Percentiles rank a stretch among this genome's conserved stretches.
Evolutionary conservation across 1,284 basidiomycete genomes (phyloP).

Genomic region (Tetrapyrgos nigripes): DNA sequence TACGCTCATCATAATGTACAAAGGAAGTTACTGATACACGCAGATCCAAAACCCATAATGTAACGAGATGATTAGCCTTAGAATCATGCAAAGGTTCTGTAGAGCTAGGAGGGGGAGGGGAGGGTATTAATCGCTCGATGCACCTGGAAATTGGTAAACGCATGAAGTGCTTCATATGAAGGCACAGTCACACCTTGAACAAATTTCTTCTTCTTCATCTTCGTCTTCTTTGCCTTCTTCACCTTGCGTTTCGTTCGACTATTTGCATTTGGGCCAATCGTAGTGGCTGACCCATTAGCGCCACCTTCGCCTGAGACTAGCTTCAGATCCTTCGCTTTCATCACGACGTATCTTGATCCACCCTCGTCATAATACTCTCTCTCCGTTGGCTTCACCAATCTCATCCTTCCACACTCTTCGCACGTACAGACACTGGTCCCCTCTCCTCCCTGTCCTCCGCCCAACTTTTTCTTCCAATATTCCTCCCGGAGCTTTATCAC

Average conservation of each 20-base stretch:
- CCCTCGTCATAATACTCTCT: not conserved
- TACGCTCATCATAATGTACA: too few relatives aligned
- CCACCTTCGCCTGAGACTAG: too few relatives aligned
- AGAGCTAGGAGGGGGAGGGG: too few relatives aligned
- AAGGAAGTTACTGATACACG: too few relatives aligned
- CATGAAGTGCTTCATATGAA: not conserved
- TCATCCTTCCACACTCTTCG: conserved; percentile 24
- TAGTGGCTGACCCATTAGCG: too few relatives aligned
- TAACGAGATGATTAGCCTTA: too few relatives aligned
- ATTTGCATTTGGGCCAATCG: too few relatives aligned
- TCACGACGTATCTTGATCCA: not conserved
- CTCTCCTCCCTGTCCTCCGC: conserved; percentile 20
- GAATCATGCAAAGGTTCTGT: too few relatives aligned
- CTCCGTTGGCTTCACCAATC: not conserved
- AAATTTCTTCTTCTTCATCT: not conserved
- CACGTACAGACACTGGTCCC: conserved; percentile 19
- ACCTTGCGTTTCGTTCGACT: too few relatives aligned
- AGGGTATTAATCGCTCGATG: too few relatives aligned
- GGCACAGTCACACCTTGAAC: not conserved
- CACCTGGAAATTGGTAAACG: too few relatives aligned
- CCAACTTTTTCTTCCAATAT: conserved; percentile 30
- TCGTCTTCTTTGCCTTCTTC: not conserved
- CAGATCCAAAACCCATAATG: too few relatives aligned
- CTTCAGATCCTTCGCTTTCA: not conserved
- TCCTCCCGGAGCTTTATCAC: conserved; percentile 25